Evolutionary conservation across 805 yeast species (phyloP), one percentile per base, ranked within the genome.

Genomic region (Yarrowia osloensis): DNA sequence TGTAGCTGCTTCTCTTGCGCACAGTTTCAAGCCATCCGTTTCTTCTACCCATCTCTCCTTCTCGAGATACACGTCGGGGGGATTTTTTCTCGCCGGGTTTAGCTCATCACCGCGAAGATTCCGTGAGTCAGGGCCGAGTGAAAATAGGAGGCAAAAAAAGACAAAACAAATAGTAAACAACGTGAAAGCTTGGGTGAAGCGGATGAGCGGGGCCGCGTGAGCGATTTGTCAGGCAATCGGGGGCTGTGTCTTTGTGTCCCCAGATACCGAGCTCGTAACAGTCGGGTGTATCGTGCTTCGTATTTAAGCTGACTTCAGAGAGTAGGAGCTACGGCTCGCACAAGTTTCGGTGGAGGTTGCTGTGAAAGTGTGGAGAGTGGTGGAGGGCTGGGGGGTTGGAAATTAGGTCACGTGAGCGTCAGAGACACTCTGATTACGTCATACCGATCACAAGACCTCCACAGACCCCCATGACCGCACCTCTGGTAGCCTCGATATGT

Each of bases 81-180:
- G 37, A 39, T 57, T 57, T 57, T 57, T 57, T 15, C n/a, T 8
- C 4, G 8, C 63, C 49, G 49, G 44, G 49, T 57, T 57, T 39
- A 40, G 49, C 49, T 57, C 61, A 26, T 54, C 42, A 54, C 44
- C 57, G 57, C 21, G 40, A 29, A 29, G 39, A 29, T 31, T 26
- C 61, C 61, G 61, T 54, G 61, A 54, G 61, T 50, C 55, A 50
- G 57, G 40, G 57, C 57, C 57, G 57, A 50, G 57, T 50, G 44
- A 54, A 54, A 54, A 54, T 54, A 54, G 42, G 61, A 35, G 44
- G 61, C 44, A 54, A 54, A 54, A 50, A 37, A 54, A 35, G n/a
- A 54, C 21, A 50, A 50, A 50, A 50, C 7, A 28, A 19, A n/a
- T 2, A 15, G 24, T 21, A 21, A 11, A 33, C 57, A 33, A 33